These are phyloP conservation scores for Candida pseudofarinosa DNA, from an alignment of 805 yeast species.

Conservation along the genomic window DNA sequence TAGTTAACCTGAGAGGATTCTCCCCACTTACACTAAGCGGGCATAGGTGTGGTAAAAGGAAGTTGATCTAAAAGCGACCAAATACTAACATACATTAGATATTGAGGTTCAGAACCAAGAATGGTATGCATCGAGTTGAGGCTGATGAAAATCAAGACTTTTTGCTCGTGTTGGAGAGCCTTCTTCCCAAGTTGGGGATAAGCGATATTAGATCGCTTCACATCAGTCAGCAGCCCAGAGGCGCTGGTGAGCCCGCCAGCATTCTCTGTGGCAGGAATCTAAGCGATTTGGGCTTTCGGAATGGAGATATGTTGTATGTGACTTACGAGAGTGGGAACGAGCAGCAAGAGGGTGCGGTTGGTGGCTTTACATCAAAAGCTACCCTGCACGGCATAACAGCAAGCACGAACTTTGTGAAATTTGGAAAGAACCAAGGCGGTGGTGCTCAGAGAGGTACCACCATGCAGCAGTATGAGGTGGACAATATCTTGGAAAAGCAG, in stretches of 20 bases:
- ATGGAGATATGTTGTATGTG: conserved; percentile 56
- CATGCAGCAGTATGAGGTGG: conserved; percentile 60
- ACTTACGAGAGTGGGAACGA: conserved; percentile 21
- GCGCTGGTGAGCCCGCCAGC: conserved; percentile 37
- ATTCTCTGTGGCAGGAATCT: conserved; percentile 35
- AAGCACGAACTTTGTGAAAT: background rate
- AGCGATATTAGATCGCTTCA: conserved; percentile 20
- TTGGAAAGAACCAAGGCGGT: background rate
- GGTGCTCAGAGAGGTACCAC: background rate
- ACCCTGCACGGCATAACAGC: background rate
- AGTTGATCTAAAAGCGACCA: too few relatives aligned
- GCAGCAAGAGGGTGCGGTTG: conserved; percentile 1
- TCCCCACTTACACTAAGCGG: too few relatives aligned
- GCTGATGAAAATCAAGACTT: conserved; percentile 47
- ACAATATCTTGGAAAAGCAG: conserved; percentile 57
- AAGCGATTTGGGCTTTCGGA: conserved; percentile 46
- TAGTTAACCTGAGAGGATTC: too few relatives aligned
- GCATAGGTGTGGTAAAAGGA: too few relatives aligned
- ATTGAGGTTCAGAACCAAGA: conserved; percentile 75
- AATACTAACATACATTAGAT: conserved; percentile 13
- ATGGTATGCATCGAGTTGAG: conserved; percentile 73
- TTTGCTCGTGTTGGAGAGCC: conserved; percentile 37
- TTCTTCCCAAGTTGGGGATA: conserved; percentile 22
- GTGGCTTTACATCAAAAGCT: background rate
- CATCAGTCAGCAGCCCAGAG: conserved; percentile 46